A percentile compares a stretch with the other conserved stretches of the same genome.
These are phyloP conservation scores for Amauroascus niger DNA, from an alignment of 2,329 filamentous ascomycete species.

Conservation along the genomic window DNA sequence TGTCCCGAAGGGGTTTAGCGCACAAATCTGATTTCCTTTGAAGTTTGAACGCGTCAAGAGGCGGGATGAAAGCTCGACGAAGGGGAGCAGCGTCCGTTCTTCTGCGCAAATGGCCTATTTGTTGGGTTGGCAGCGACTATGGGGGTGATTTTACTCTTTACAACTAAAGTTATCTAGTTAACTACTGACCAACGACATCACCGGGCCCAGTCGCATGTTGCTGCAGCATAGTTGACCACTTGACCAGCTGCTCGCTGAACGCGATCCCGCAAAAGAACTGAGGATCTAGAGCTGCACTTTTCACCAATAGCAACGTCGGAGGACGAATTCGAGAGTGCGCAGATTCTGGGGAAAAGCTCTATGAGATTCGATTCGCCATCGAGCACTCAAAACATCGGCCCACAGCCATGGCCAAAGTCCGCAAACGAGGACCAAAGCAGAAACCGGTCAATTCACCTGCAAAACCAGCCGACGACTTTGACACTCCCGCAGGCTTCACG, in stretches of 20 bases:
- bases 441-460: not conserved
- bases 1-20: constrained; percentile 9
- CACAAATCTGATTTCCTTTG: not conserved
- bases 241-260: too few relatives aligned
- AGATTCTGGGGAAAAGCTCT: too few relatives aligned
- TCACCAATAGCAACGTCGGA: too few relatives aligned
- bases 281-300: too few relatives aligned
- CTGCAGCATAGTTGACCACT: not conserved
- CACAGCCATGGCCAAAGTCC: constrained; percentile 30
- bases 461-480: constrained; percentile 20
- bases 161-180: not conserved
- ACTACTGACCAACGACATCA: not conserved
- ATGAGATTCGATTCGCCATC: not conserved
- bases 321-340: too few relatives aligned
- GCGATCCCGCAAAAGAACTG: not conserved
- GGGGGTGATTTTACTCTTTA: too few relatives aligned
- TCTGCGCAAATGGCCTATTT: too few relatives aligned
- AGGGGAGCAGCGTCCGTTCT: not conserved
- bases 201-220: not conserved
- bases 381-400: not conserved
- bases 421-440: constrained; percentile 23
- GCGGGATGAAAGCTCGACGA: not conserved
- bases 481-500: constrained; percentile 57
- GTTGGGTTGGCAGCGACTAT: not conserved
- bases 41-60: not conserved